phyloP scores from a whole-genome alignment of 2,329 filamentous ascomycete species.

The Didymella lethalis region DNA sequence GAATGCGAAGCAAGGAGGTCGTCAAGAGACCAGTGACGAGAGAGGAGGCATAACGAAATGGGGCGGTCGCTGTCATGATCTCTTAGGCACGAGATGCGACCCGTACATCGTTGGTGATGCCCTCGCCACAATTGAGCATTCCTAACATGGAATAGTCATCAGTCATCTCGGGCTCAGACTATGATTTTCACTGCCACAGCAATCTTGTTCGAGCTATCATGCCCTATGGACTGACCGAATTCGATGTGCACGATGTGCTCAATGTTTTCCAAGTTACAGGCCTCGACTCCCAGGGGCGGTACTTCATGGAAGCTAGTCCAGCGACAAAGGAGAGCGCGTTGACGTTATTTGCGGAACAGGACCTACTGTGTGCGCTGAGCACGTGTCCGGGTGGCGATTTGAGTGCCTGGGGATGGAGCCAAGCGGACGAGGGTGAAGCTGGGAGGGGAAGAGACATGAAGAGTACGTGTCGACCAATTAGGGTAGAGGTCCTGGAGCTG shows the following conservation, averaged over 20 bases:
- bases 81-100: slow-evolving; percentile 83
- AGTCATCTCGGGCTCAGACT: slow-evolving; percentile 64
- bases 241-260: slow-evolving; percentile 83
- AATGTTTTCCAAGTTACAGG: slow-evolving; percentile 89
- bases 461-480: slow-evolving; percentile 73
- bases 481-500: slow-evolving; percentile 75
- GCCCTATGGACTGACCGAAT: slow-evolving; percentile 72
- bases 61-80: slow-evolving; percentile 76
- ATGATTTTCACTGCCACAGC: slow-evolving; percentile 85
- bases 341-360: slow-evolving; percentile 82
- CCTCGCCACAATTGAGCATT: slow-evolving; percentile 38
- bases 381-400: slow-evolving; percentile 84
- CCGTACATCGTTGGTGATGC: slow-evolving; percentile 68
- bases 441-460: slow-evolving; percentile 60
- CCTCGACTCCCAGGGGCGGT: slow-evolving; percentile 62
- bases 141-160: slow-evolving; percentile 59
- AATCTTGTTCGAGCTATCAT: slow-evolving; percentile 78
- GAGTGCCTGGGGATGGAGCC: slow-evolving; percentile 80
- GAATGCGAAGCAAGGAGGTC: slow-evolving; percentile 31
- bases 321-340: slow-evolving; percentile 58
- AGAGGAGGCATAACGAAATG: slow-evolving; percentile 60
- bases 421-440: slow-evolving; percentile 56
- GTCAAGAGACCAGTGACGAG: slow-evolving; percentile 55
- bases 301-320: slow-evolving; percentile 63
- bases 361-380: slow-evolving; percentile 70